Evolutionary conservation across 495 filamentous ascomycete species (phyloP), one percentile per base, ranked within the genome.

Genomic region (Coniosporium apollinis): DNA sequence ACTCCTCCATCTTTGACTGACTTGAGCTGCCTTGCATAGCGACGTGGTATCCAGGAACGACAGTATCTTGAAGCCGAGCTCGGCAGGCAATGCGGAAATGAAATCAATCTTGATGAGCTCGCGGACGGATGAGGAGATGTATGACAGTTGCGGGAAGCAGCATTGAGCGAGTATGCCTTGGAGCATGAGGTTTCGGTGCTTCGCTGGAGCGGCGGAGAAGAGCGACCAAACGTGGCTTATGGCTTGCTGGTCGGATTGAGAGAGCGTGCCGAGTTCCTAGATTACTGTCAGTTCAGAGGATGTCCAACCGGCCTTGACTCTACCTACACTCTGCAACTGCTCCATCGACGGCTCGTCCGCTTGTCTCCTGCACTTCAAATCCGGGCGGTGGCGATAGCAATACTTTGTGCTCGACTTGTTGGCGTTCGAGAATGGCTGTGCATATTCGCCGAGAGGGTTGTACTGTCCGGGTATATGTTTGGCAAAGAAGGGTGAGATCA

Each of bases 21-120:
- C 91, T 56, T 94, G 91, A 2, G 91, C 83, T 5, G 87, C 89
- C 53, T 92, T 92, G 64, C 91, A 96, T 6, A 99, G 66, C n/a
- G 86, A 94, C 4, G 79, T 78, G 5, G 87, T 92, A 50, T 99
- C 91, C 26, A 99, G 74, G 47, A 79, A 91, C 33, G 76, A 86
- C 0, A 99, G 60, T 25, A 99, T 82, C 62, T 87, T 91, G 62
- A 87, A 86, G 1, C 86, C 79, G 15, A 99, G 64, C 55, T 99
- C 89, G 15, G 78, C 69, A 6, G 89, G 89, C 2, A 99, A 65
- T 10, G 86, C 84, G 22, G 71, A 70, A 25, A 99, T 56, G 51
- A 94, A 96, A 53, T 99, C 89, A 59, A 96, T 94, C 47, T 85
- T 82, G 45, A 94, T 86, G 17, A 94, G 73, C 30, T 94, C 85